Evolutionary conservation across 164 flowering plant species (phyloP).

Genomic region (Vitis rupestris): DNA sequence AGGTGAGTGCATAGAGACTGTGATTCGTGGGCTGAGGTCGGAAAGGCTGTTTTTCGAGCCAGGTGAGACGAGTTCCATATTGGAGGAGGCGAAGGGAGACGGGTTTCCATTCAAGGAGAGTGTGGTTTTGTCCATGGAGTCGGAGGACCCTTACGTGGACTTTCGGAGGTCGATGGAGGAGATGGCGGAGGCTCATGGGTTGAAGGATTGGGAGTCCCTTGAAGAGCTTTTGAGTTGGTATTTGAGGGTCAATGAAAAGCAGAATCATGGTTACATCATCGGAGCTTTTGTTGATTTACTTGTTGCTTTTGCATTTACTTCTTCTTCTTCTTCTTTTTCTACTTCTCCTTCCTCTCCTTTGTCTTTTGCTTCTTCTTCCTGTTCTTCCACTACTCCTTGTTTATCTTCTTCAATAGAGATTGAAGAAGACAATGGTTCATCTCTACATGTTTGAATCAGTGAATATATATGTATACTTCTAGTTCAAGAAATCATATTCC

Average conservation of each 20-base stretch:
- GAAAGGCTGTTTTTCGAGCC: constrained; percentile 76
- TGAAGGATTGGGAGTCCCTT: constrained; percentile 67
- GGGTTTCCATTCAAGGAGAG: constrained; percentile 44
- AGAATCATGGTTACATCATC: constrained; percentile 61
- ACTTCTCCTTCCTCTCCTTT: constrained; percentile 6
- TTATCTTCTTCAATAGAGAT: constrained; percentile 24
- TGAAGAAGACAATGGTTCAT: constrained; percentile 22
- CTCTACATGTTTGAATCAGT: constrained; percentile 22
- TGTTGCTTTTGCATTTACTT: constrained; percentile 32
- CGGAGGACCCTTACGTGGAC: constrained; percentile 66
- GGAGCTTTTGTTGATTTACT: constrained; percentile 83
- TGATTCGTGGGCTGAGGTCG: constrained; percentile 52
- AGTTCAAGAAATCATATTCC: constrained; percentile 1
- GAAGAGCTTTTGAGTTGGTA: constrained; percentile 72
- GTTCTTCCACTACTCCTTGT: constrained; percentile 20
- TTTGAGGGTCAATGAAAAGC: constrained; percentile 61
- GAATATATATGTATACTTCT: constrained; percentile 18
- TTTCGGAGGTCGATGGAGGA: constrained; percentile 83
- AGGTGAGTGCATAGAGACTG: constrained; percentile 21
- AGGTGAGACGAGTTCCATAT: constrained; percentile 50
- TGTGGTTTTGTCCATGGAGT: constrained; percentile 60
- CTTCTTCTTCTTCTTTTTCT: constrained; percentile 17
- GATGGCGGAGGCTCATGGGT: constrained; percentile 75
- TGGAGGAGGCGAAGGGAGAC: constrained; percentile 38
- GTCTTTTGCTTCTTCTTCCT: constrained; percentile 21